phyloP scores from a whole-genome alignment of 1,284 basidiomycete genomes.

The Meripilus lineatus region DNA sequence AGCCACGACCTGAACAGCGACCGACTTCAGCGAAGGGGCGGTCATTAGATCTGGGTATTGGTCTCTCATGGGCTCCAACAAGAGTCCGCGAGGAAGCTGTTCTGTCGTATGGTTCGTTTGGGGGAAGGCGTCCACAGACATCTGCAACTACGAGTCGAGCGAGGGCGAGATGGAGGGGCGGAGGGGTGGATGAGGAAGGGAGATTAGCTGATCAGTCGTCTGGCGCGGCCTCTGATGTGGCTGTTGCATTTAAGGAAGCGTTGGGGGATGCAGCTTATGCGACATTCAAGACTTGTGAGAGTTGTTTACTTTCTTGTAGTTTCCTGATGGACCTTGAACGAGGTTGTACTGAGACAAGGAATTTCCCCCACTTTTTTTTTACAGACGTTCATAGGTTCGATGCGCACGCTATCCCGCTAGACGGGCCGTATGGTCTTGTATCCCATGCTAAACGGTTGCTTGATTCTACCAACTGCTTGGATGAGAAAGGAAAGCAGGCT shows the following conservation, averaged over 20 bases:
- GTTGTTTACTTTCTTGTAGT: conserved; percentile 9
- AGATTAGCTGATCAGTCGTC: conserved; percentile 34
- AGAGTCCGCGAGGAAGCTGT: conserved; percentile 59
- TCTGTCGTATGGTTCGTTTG: conserved; percentile 34
- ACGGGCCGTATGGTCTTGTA: conserved; percentile 65
- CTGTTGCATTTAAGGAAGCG: conserved; percentile 54
- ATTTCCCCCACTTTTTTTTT: conserved; percentile 6
- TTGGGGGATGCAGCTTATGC: conserved; percentile 59
- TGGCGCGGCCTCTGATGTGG: conserved; percentile 53
- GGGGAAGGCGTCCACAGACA: conserved; percentile 5
- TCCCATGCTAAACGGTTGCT: conserved; percentile 57
- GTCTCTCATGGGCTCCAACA: conserved; percentile 59
- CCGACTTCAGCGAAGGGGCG: conserved; percentile 48
- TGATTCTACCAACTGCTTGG: conserved; percentile 37
- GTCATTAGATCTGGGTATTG: conserved; percentile 63
- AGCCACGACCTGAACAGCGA: conserved; percentile 23
- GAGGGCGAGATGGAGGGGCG: conserved; percentile 26
- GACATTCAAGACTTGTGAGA: conserved; percentile 67
- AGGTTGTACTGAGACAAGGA: too few relatives aligned
- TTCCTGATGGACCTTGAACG: too few relatives aligned
- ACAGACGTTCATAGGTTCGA: conserved; percentile 53
- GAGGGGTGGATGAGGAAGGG: conserved; percentile 26
- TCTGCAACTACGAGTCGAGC: conserved; percentile 19
- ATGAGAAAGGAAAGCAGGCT: conserved; percentile 41
- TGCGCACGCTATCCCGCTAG: conserved; percentile 66